Conservation (phyloP, 805 yeast species). For the Teunomyces funiuensis region DNA sequence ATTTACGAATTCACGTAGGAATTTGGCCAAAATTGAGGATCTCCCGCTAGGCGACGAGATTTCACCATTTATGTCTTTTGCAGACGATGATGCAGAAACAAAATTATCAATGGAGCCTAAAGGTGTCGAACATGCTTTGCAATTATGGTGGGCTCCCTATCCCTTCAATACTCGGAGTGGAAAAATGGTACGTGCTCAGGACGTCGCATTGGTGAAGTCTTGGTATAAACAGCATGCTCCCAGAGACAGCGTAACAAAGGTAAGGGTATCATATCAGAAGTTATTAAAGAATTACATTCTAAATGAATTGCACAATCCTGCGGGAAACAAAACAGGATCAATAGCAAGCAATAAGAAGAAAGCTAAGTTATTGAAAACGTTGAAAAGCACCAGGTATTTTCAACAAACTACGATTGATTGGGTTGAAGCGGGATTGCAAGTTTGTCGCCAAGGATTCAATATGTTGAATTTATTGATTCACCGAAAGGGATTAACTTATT, state of each 20-base stretch:
- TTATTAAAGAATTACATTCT: conserved; percentile 73
- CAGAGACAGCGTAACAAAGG: conserved; percentile 66
- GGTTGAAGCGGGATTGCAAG: conserved; percentile 97
- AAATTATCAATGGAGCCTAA: conserved; percentile 34
- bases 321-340: conserved; percentile 22
- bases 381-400: conserved; percentile 81
- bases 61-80: conserved; percentile 48
- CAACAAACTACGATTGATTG: conserved; percentile 92
- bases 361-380: conserved; percentile 58
- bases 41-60: conserved; percentile 38
- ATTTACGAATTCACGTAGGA: conserved; percentile 13
- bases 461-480: conserved; percentile 90
- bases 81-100: neutral
- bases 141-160: conserved; percentile 75
- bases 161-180: conserved; percentile 84
- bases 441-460: conserved; percentile 89
- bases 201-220: conserved; percentile 76
- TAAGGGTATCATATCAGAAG: conserved; percentile 85
- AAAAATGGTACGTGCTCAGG: conserved; percentile 76
- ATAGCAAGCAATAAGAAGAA: conserved; percentile 47
- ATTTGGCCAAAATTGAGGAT: conserved; percentile 36
- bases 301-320: conserved; percentile 61
- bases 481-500: conserved; percentile 83
- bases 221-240: conserved; percentile 79
- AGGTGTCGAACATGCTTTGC: conserved; percentile 53